Evolutionary conservation across 2,329 filamentous ascomycete genomes (phyloP).

Genomic region (Bisporella sp.): DNA sequence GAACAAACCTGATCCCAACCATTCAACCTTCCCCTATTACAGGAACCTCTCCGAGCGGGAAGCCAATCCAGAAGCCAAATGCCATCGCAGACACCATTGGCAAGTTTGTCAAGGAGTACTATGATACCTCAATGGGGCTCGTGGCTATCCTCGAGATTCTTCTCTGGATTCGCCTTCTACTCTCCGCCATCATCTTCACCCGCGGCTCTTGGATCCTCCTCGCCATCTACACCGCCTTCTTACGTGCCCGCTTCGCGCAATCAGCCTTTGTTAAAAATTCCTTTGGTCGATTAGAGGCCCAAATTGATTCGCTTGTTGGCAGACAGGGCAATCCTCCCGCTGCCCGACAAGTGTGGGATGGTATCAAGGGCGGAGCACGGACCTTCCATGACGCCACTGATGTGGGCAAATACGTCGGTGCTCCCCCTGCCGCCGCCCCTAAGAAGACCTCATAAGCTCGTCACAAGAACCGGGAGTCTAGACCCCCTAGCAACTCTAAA

Average conservation of each 20-base stretch:
- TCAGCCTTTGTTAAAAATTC: constrained; percentile 87
- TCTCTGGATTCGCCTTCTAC: constrained; percentile 76
- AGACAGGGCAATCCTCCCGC: constrained; percentile 81
- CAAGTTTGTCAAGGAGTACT: constrained; percentile 95
- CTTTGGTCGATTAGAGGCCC: constrained; percentile 63
- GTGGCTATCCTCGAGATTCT: constrained; percentile 83
- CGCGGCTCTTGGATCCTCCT: constrained; percentile 88
- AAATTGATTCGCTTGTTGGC: constrained; percentile 74
- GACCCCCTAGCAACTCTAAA: no score
- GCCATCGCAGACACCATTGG: constrained; percentile 77
- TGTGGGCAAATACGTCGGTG: constrained; percentile 62
- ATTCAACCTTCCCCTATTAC: constrained; percentile 61
- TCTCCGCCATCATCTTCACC: constrained; percentile 80
- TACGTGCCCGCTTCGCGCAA: constrained; percentile 83
- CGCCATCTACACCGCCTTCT: constrained; percentile 80
- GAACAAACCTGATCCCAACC: constrained; percentile 86
- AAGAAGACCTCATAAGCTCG: constrained; percentile 47
- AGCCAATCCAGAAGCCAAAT: constrained; percentile 42
- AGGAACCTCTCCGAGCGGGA: constrained; percentile 48
- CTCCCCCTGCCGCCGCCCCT: constrained; percentile 40
- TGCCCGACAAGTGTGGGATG: constrained; percentile 73
- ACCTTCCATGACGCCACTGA: constrained; percentile 79
- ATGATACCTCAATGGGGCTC: constrained; percentile 90
- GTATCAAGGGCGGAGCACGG: constrained; percentile 63
- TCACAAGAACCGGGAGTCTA: neutral